Evolutionary conservation across 768 basidiomycete genomes (phyloP), one percentile per base, ranked within the genome.

Genomic region (Tulasnella sp.): DNA sequence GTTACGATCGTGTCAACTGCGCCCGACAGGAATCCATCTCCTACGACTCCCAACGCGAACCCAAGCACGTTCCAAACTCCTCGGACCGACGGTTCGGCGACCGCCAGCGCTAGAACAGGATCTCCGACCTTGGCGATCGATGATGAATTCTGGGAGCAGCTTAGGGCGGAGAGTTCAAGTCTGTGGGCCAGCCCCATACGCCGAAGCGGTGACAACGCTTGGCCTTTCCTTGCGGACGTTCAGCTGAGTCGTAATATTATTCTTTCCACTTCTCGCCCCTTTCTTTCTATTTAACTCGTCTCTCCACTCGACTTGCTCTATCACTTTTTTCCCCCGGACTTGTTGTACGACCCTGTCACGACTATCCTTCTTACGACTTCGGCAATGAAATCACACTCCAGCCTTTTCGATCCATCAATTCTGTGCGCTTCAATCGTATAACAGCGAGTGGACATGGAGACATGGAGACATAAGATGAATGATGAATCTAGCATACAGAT

Each of bases 1-100:
- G 29, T 75, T 42, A 76, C 55, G 39, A 76, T 15, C 75, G 75
- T 5, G 69, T 76, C 75, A 39, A 51, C n/a, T 37, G 29, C 26
- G 75, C 75, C 32, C 57, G 57, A 32, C 26, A 67, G n/a, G 75
- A 76, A 23, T 46, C 75, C 23, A 9, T 57, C 75, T 10, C 39
- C 75, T 46, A 1, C 44, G 3, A 74, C 26, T 32, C 57, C 75
- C 26, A 15, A 20, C 15, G 20, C 55, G 15, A 23, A 29, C 20
- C 40, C 29, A 23, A 55, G 44, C 26, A 35, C 15, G 73, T 18
- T n/a, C n/a, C 71, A 48, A 18, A 3, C 10, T 35, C 44, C 74
- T 40, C 15, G 11, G 9, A 46, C 6, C 23, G 26, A 55, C 11
- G 46, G 46, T 26, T 15, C 23, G 74, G 32, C 26, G 10, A 74